Base-by-base conservation (phyloP, 2,329 filamentous ascomycete species). In the Pseudodiploospora longispora region DNA sequence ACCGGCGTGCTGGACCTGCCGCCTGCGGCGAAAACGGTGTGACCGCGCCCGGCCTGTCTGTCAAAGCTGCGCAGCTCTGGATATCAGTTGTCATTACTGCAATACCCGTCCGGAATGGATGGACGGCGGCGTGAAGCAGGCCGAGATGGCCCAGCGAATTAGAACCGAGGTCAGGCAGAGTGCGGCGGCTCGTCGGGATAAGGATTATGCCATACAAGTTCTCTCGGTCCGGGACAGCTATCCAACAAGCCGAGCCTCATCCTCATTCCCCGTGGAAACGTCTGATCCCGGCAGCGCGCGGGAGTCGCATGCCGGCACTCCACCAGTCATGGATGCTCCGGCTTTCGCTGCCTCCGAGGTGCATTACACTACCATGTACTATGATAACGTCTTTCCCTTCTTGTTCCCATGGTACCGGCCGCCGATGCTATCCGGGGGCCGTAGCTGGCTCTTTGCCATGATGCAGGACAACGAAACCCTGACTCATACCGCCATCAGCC, bases 351-450 rank as follows among this genome's bases (percentile, higher is more conserved):
- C 41, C n/a, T 42, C 41, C 12, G 43, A 46, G 19, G 10, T 36
- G 27, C 35, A 42, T 33, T 39, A 42, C 6, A 39, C 40, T 12
- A 46, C 41, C 27, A 33, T 30, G 6, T 67, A 65, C 43, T 50
- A 66, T 2, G 59, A 64, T 29, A 54, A 54, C 10, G 53, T 67
- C 3, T 67, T 79, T 40, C 75, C 76, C 1, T 73, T 76, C 41
- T 58, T 78, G 1, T 77, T 73, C 50, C 76, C 76, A 1, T 75
- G 77, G 50, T 79, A 78, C 55, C 65, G 65, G 2, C 74, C 76
- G 0, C 61, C 63, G 2, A 48, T 75, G 2, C 55, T 71, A 6
- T 61, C 72, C 49, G 68, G 70, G 6, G 75, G 74, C 4, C 65
- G 70, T 35, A 65, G 67, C 6, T 80, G 75, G 75, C 60, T 79